phyloP scores from a whole-genome alignment of 306 rosid species.

The Parietaria judaica region DNA sequence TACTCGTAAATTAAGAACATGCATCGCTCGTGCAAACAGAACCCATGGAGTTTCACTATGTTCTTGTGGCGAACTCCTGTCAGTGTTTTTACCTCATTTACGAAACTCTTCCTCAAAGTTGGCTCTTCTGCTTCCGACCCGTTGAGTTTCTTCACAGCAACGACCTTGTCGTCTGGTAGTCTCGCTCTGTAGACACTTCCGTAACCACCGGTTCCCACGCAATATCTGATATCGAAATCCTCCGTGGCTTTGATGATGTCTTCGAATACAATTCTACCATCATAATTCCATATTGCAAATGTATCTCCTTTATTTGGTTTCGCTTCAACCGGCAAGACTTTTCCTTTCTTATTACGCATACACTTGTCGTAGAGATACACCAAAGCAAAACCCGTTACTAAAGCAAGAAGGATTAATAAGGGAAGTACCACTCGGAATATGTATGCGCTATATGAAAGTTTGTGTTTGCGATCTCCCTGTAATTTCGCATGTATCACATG shows the following conservation, averaged over 20 bases:
- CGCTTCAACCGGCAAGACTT: no score
- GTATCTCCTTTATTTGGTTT: neutral
- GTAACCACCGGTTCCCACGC: slow-evolving; percentile 10
- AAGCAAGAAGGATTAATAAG: no score
- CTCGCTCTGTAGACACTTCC: slow-evolving; percentile 15
- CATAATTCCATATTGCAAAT: slow-evolving; percentile 2
- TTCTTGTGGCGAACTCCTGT: slow-evolving; percentile 14
- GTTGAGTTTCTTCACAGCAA: slow-evolving; percentile 18
- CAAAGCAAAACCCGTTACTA: no score
- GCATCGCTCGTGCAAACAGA: slow-evolving; percentile 4
- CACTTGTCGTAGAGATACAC: no score
- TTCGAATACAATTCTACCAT: slow-evolving; percentile 1
- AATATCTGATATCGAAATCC: slow-evolving; percentile 12
- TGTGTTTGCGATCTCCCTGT: no score
- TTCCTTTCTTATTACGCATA: no score
- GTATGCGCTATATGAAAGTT: no score
- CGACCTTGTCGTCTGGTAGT: neutral
- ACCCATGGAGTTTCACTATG: slow-evolving; percentile 14
- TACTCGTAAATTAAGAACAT: slow-evolving; percentile 18
- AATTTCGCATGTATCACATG: no score
- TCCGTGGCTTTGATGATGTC: slow-evolving; percentile 6
- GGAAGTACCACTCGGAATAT: no score
- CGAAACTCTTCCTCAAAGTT: neutral
- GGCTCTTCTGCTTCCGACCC: neutral
- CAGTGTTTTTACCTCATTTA: slow-evolving; percentile 10